A percentile compares a stretch with the other conserved stretches of the same genome.
Conservation (phyloP, 2,329 filamentous ascomycete species). For the Colletotrichum karsti region DNA sequence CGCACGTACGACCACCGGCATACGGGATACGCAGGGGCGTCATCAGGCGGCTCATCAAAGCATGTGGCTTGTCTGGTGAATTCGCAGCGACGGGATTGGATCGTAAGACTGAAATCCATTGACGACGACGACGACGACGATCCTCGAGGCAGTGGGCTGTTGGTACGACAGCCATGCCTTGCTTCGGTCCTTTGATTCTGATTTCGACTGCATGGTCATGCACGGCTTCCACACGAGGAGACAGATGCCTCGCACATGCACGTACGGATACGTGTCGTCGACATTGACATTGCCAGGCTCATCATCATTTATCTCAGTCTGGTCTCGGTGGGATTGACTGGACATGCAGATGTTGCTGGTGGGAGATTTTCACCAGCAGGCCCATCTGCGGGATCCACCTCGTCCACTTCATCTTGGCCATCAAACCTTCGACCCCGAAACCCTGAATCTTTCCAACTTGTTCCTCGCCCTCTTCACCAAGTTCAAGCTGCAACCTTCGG, state of each 20-base stretch:
- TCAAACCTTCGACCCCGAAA: background rate
- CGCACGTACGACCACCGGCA: background rate
- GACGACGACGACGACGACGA: background rate
- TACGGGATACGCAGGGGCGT: background rate
- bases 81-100: background rate
- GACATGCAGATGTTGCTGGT: background rate
- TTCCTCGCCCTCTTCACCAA: background rate
- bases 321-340: background rate
- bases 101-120: too few relatives aligned
- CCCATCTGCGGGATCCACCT: slow-evolving; percentile 4
- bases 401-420: slow-evolving; percentile 7
- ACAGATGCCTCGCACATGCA: background rate
- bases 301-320: slow-evolving; percentile 12
- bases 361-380: slow-evolving; percentile 3
- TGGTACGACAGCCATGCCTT: background rate
- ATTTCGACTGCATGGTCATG: background rate
- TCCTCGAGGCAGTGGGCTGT: background rate
- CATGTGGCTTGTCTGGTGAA: background rate
- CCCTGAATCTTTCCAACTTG: background rate
- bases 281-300: slow-evolving; percentile 18
- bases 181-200: background rate
- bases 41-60: background rate
- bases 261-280: background rate
- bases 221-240: background rate
- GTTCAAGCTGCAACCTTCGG: background rate